phyloP scores from a whole-genome alignment of 2,329 filamentous ascomycete species.

The Colletotrichum limetticola region DNA sequence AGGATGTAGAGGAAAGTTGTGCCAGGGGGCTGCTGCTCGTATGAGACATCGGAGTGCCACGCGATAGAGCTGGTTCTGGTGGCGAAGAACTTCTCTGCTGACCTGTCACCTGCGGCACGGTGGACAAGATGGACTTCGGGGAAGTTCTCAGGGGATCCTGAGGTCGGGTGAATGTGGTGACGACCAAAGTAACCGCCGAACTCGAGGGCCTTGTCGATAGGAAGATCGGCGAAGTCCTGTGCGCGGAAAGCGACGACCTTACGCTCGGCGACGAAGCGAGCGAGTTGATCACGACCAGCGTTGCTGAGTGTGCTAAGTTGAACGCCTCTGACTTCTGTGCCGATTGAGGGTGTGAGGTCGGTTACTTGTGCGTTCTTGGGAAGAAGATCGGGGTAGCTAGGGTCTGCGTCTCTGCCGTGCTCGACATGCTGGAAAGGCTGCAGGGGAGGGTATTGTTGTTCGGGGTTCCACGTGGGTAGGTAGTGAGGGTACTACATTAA shows the following conservation, averaged over 20 bases:
- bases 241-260: conserved; percentile 77
- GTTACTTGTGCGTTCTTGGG: conserved; percentile 55
- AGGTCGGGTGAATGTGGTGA: conserved; percentile 79
- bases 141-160: conserved; percentile 72
- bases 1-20: conserved; percentile 91
- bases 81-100: conserved; percentile 68
- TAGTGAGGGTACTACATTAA: conserved; percentile 52
- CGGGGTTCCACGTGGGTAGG: conserved; percentile 68
- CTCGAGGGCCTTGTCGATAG: conserved; percentile 71
- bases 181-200: conserved; percentile 75
- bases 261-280: conserved; percentile 71
- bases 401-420: conserved; percentile 73
- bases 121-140: conserved; percentile 77
- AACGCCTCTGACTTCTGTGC: conserved; percentile 70
- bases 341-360: conserved; percentile 72
- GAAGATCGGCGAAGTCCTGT: conserved; percentile 71
- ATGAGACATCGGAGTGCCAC: conserved; percentile 91
- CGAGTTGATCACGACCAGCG: conserved; percentile 73
- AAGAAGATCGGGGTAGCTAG: conserved; percentile 69
- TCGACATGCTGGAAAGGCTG: conserved; percentile 72
- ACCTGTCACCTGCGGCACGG: conserved; percentile 63
- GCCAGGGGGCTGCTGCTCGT: conserved; percentile 88
- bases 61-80: conserved; percentile 82
- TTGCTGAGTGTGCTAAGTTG: conserved; percentile 72
- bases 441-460: conserved; percentile 67